These are phyloP conservation scores for Talaromyces sp. DNA, from an alignment of 2,329 filamentous ascomycete species.

Conservation along the genomic window DNA sequence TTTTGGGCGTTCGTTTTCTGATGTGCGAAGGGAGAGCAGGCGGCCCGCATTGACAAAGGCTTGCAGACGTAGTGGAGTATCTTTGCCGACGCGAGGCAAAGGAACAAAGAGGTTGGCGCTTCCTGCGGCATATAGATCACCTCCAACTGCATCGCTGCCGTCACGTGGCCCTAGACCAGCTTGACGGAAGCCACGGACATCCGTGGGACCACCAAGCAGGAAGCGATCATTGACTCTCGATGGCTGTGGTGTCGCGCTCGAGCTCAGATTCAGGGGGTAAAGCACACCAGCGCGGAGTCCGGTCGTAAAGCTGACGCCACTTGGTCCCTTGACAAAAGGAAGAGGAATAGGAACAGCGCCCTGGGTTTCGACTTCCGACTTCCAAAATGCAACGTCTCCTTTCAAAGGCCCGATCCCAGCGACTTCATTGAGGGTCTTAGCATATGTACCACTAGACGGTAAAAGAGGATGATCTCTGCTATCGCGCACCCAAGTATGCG, in stretches of 20 bases:
- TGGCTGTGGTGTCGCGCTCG: slow-evolving; percentile 53
- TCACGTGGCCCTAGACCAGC: slow-evolving; percentile 87
- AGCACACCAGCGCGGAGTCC: slow-evolving; percentile 78
- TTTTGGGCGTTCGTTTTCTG: slow-evolving; percentile 46
- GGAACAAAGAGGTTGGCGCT: slow-evolving; percentile 83
- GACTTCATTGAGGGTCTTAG: slow-evolving; percentile 76
- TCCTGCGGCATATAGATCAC: slow-evolving; percentile 86
- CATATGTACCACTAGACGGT: slow-evolving; percentile 74
- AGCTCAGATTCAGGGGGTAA: slow-evolving; percentile 70
- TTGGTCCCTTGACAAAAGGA: slow-evolving; percentile 64
- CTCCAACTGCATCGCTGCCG: slow-evolving; percentile 78
- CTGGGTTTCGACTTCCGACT: slow-evolving; percentile 80
- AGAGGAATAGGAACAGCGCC: slow-evolving; percentile 70
- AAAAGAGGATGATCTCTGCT: slow-evolving; percentile 79
- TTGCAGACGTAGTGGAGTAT: slow-evolving; percentile 82
- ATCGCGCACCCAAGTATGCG: slow-evolving; percentile 77
- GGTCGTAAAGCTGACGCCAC: slow-evolving; percentile 76
- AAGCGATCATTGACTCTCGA: slow-evolving; percentile 93
- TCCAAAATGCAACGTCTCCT: slow-evolving; percentile 92
- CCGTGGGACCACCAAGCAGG: slow-evolving; percentile 87
- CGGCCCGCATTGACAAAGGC: slow-evolving; percentile 88
- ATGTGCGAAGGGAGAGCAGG: slow-evolving; percentile 69
- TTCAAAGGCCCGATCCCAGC: slow-evolving; percentile 79
- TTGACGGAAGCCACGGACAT: slow-evolving; percentile 88
- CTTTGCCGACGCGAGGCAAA: slow-evolving; percentile 73